Percentiles rank a stretch among this genome's conserved stretches.
phyloP scores from a whole-genome alignment of 2,329 filamentous ascomycete genomes.

The Talaromyces sp. region DNA sequence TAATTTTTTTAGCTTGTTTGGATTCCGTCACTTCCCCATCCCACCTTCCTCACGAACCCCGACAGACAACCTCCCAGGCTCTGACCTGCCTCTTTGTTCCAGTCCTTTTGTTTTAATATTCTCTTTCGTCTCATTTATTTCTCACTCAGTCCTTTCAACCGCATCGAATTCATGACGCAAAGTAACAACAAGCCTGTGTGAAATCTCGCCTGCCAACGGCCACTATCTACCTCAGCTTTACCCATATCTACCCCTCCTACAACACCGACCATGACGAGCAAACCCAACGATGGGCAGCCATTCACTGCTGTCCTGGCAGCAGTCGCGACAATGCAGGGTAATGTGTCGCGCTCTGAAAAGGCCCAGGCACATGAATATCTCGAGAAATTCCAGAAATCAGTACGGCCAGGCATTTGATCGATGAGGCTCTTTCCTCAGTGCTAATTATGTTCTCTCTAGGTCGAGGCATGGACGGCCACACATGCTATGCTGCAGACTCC shows the following conservation, averaged over 20 bases:
- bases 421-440: neutral
- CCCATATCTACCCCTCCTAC: constrained; percentile 18
- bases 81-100: constrained; percentile 17
- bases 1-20: constrained; percentile 31
- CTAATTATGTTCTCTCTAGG: constrained; percentile 49
- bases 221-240: constrained; percentile 6
- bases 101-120: constrained; percentile 1
- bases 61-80: constrained; percentile 25
- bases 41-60: constrained; percentile 24
- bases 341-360: constrained; percentile 77
- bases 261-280: constrained; percentile 61
- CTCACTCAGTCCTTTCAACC: neutral
- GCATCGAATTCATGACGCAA: constrained; percentile 16
- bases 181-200: constrained; percentile 4
- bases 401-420: constrained; percentile 49
- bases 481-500: constrained; percentile 79
- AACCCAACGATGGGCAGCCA: constrained; percentile 63
- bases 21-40: constrained; percentile 20
- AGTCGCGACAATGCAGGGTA: constrained; percentile 84
- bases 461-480: constrained; percentile 86
- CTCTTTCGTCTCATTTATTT: neutral
- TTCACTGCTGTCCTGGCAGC: constrained; percentile 85
- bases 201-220: constrained; percentile 9
- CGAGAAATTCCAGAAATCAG: constrained; percentile 96
- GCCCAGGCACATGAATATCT: constrained; percentile 87